Percentiles rank a stretch among this genome's conserved stretches.
These are phyloP conservation scores for Corniculantispora saksenae DNA, from an alignment of 2,329 filamentous ascomycete species.

Conservation along the genomic window DNA sequence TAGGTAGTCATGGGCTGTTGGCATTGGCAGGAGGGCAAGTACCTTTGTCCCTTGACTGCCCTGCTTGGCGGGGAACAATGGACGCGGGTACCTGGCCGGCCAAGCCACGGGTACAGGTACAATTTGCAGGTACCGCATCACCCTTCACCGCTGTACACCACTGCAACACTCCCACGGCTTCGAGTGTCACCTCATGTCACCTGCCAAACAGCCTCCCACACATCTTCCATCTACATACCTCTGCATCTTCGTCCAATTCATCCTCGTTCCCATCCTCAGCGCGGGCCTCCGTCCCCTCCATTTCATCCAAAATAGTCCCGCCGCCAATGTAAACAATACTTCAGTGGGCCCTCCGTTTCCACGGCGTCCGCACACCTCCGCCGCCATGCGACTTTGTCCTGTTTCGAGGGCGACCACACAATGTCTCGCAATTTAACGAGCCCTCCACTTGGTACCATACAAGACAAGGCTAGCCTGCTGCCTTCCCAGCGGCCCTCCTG, in stretches of 20 bases:
- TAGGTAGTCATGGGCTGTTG: too few species aligned
- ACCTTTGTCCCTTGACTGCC: too few species aligned
- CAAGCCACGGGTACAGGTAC: background rate
- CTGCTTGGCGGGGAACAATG: background rate
- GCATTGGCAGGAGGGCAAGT: too few species aligned
- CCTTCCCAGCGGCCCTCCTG: background rate
- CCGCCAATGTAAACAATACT: constrained; percentile 5
- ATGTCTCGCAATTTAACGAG: constrained; percentile 16
- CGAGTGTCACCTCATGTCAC: background rate
- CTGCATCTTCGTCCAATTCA: background rate
- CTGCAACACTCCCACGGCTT: background rate
- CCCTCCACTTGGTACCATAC: constrained; percentile 11
- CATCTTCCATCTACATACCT: background rate
- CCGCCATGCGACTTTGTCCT: constrained; percentile 10
- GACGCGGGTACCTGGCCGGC: background rate
- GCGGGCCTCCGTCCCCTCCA: background rate
- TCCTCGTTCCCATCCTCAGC: background rate
- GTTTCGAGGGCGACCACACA: constrained; percentile 1
- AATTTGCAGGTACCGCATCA: background rate
- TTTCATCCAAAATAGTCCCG: background rate
- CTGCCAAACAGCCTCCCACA: background rate
- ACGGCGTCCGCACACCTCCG: constrained; percentile 7
- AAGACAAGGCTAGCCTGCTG: background rate
- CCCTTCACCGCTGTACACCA: background rate
- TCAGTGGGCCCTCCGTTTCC: constrained; percentile 8